phyloP scores from a whole-genome alignment of 345 rosid species.

The Physaria fendleri region DNA sequence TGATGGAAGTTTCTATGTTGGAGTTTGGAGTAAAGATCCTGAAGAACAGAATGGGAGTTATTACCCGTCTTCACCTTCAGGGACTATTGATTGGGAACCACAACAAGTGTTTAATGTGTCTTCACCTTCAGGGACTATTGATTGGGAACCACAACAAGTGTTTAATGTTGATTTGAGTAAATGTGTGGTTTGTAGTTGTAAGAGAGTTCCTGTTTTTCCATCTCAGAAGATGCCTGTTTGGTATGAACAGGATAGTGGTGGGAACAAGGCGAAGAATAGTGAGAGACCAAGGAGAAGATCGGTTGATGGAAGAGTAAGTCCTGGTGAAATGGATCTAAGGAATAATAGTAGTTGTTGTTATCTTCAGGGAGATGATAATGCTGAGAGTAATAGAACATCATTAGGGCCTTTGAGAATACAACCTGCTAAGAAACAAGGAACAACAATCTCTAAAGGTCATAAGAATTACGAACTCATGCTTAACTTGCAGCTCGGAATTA shows the following conservation, averaged over 20 bases:
- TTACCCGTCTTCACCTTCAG: slow-evolving; percentile 58
- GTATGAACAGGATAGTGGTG: slow-evolving; percentile 37
- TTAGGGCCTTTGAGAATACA: slow-evolving; percentile 38
- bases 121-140: too few species aligned
- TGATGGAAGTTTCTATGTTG: slow-evolving; percentile 78
- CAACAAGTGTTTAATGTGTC: slow-evolving; percentile 64
- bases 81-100: slow-evolving; percentile 74
- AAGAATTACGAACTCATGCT: slow-evolving; percentile 98
- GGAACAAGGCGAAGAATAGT: slow-evolving; percentile 29
- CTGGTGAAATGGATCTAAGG: slow-evolving; percentile 36
- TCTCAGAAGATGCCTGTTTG: slow-evolving; percentile 78
- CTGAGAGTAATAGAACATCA: slow-evolving; percentile 23
- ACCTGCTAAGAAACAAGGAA: slow-evolving; percentile 76
- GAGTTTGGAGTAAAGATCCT: slow-evolving; percentile 83
- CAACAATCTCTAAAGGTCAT: slow-evolving; percentile 83
- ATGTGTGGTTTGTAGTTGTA: slow-evolving; percentile 53
- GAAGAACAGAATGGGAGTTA: slow-evolving; percentile 75
- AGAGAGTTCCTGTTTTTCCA: slow-evolving; percentile 55
- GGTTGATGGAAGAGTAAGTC: slow-evolving; percentile 59
- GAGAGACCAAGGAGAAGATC: slow-evolving; percentile 54
- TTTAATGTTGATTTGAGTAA: slow-evolving; percentile 49
- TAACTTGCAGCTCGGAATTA: slow-evolving; percentile 92
- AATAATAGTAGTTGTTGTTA: slow-evolving; percentile 41
- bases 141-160: too few species aligned
- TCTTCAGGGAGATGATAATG: slow-evolving; percentile 40